These are phyloP conservation scores for Amauroascus niger DNA, from an alignment of 2,329 filamentous ascomycete species.

Conservation along the genomic window DNA sequence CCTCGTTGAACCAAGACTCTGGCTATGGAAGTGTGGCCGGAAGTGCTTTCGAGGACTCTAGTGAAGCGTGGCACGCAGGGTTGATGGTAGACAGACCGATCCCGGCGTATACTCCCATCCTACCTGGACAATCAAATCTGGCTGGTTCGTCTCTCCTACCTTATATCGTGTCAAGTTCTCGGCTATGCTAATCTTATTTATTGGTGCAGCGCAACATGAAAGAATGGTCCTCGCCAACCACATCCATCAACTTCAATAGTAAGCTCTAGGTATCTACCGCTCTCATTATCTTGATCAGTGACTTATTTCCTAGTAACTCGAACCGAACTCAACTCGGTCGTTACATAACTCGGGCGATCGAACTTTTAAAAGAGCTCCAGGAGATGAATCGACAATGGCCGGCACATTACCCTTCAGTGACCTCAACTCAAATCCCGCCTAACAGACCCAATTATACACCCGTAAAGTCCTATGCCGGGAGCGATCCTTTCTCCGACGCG, in stretches of 20 bases:
- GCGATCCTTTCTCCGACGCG: constrained; percentile 21
- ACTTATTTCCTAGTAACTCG: constrained; percentile 53
- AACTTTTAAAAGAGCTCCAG: constrained; percentile 72
- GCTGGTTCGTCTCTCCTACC: constrained; percentile 27
- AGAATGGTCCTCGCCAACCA: constrained; percentile 64
- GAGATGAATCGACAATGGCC: constrained; percentile 88
- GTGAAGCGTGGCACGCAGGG: constrained; percentile 47
- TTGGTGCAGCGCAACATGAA: constrained; percentile 49
- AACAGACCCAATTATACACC: constrained; percentile 31
- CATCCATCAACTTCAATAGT: constrained; percentile 84
- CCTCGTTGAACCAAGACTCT: constrained; percentile 75
- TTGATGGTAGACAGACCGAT: constrained; percentile 50
- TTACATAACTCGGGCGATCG: constrained; percentile 76
- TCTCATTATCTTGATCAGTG: constrained; percentile 16
- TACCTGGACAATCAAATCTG: constrained; percentile 40
- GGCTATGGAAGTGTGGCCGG: constrained; percentile 76
- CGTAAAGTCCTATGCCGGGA: constrained; percentile 28
- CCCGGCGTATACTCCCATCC: constrained; percentile 45
- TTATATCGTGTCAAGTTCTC: neutral
- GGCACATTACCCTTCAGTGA: constrained; percentile 73
- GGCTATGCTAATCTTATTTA: neutral
- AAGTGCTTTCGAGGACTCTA: constrained; percentile 35
- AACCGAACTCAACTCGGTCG: constrained; percentile 80
- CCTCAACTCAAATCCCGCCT: constrained; percentile 22
- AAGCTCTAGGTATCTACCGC: constrained; percentile 19